These are phyloP conservation scores for Cymodocea nodosa DNA, from an alignment of 116 monocot species.

Conservation along the genomic window DNA sequence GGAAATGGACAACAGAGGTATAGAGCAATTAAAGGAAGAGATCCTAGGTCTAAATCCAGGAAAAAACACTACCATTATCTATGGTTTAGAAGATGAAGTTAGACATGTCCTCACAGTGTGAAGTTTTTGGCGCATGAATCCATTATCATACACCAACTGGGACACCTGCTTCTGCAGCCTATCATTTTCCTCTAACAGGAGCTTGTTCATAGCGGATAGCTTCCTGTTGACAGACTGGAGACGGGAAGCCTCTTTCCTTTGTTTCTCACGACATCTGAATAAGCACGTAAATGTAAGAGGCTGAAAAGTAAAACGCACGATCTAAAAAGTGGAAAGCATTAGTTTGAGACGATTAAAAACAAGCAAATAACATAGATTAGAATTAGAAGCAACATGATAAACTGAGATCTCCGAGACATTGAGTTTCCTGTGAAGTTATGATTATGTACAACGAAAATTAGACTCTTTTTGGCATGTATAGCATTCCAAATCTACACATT, in stretches of 20 bases:
- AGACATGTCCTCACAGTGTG: slow-evolving; percentile 32
- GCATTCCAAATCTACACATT: too few relatives aligned
- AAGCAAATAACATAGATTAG: not conserved
- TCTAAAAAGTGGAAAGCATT: not conserved
- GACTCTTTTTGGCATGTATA: too few relatives aligned
- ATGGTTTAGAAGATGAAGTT: not conserved
- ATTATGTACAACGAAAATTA: too few relatives aligned
- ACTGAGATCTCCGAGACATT: too few relatives aligned
- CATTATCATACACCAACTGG: slow-evolving; percentile 76
- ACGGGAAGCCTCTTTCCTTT: slow-evolving; percentile 62
- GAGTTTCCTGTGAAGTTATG: too few relatives aligned
- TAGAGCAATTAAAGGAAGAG: not conserved
- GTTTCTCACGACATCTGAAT: slow-evolving; percentile 68
- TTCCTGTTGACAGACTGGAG: slow-evolving; percentile 77
- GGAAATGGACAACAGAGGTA: too few relatives aligned
- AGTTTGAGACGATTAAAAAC: too few relatives aligned
- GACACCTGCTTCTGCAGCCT: slow-evolving; percentile 88
- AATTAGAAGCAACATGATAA: too few relatives aligned
- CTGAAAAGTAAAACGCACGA: not conserved
- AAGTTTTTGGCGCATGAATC: slow-evolving; percentile 58
- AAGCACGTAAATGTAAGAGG: not conserved
- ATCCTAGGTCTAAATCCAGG: too few relatives aligned
- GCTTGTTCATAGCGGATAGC: slow-evolving; percentile 72
- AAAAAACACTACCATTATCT: slow-evolving; percentile 1
- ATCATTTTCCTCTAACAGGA: slow-evolving; percentile 86